Evolutionary conservation across 2,329 filamentous ascomycete species (phyloP).

Genomic region (Xylariomycetidae sp.): DNA sequence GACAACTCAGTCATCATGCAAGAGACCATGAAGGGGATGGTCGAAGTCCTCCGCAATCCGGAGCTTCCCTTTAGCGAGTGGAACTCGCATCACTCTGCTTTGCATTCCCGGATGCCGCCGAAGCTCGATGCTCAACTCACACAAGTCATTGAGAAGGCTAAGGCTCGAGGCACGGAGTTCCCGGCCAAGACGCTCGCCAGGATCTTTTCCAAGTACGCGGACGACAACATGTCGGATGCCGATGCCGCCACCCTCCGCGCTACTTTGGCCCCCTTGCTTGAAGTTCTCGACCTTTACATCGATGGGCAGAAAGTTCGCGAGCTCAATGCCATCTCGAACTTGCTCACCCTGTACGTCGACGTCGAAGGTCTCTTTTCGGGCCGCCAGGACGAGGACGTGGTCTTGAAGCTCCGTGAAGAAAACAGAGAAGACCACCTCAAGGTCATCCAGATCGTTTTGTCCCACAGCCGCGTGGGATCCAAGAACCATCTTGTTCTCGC

Average conservation of each 20-base stretch:
- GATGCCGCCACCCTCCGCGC: conserved; percentile 70
- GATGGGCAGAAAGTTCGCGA: conserved; percentile 91
- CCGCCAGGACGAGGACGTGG: conserved; percentile 87
- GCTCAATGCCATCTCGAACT: conserved; percentile 69
- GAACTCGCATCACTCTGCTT: conserved; percentile 88
- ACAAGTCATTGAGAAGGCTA: conserved; percentile 80
- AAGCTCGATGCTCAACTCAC: conserved; percentile 80
- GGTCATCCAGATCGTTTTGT: conserved; percentile 84
- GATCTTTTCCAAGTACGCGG: conserved; percentile 79
- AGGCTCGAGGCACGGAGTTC: conserved; percentile 75
- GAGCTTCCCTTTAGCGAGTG: conserved; percentile 96
- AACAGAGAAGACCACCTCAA: conserved; percentile 86
- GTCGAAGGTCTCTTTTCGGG: conserved; percentile 86
- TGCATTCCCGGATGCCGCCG: conserved; percentile 96
- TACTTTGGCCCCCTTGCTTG: conserved; percentile 67
- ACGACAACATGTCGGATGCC: conserved; percentile 68
- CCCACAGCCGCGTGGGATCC: conserved; percentile 82
- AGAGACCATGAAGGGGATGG: conserved; percentile 74
- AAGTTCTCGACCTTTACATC: conserved; percentile 71
- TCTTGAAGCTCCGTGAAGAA: conserved; percentile 89
- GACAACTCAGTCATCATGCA: conserved; percentile 98
- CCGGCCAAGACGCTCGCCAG: conserved; percentile 83
- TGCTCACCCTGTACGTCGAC: conserved; percentile 76
- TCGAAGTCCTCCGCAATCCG: conserved; percentile 82
- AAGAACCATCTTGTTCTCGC: conserved; percentile 94